These are phyloP conservation scores for Malassezia japonica DNA, from an alignment of 1,284 basidiomycete species.

Conservation along the genomic window DNA sequence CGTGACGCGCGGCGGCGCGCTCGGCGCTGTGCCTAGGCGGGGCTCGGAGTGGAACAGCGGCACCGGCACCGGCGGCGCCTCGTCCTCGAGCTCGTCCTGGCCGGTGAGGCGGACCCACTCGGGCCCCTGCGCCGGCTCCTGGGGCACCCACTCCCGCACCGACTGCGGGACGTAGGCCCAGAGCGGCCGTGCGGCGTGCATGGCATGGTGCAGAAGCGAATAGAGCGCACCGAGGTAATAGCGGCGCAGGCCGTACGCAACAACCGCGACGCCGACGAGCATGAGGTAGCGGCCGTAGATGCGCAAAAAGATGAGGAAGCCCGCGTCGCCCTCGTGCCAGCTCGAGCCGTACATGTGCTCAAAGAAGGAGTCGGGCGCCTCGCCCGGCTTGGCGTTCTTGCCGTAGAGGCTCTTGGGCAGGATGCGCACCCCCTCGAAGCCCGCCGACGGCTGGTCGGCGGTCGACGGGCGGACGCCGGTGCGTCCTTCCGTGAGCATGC, in stretches of 20 bases:
- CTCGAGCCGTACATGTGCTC: constrained; percentile 89
- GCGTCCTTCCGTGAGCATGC: constrained; percentile 53
- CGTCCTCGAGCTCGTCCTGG: background rate
- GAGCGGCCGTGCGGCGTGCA: too few species aligned
- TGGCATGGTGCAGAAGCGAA: too few species aligned
- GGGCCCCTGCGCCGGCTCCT: background rate
- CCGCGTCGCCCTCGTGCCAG: constrained; percentile 57
- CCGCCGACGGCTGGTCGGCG: constrained; percentile 64
- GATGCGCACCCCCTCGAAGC: constrained; percentile 58
- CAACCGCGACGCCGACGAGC: background rate
- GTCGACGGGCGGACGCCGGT: constrained; percentile 82
- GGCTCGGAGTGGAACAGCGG: background rate
- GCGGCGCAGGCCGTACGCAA: constrained; percentile 7
- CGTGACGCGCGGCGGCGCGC: background rate
- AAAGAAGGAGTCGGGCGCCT: constrained; percentile 77
- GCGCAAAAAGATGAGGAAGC: constrained; percentile 44
- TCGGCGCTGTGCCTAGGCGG: background rate
- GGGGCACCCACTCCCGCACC: background rate
- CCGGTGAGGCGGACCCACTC: constrained; percentile 4
- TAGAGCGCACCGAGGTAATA: background rate
- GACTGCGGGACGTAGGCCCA: background rate
- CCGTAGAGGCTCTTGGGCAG: constrained; percentile 89
- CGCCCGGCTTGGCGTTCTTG: constrained; percentile 76
- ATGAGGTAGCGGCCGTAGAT: constrained; percentile 38
- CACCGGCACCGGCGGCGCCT: background rate